Conservation (phyloP, 2,329 filamentous ascomycete genomes). For the Neoarthrinium moseri region DNA sequence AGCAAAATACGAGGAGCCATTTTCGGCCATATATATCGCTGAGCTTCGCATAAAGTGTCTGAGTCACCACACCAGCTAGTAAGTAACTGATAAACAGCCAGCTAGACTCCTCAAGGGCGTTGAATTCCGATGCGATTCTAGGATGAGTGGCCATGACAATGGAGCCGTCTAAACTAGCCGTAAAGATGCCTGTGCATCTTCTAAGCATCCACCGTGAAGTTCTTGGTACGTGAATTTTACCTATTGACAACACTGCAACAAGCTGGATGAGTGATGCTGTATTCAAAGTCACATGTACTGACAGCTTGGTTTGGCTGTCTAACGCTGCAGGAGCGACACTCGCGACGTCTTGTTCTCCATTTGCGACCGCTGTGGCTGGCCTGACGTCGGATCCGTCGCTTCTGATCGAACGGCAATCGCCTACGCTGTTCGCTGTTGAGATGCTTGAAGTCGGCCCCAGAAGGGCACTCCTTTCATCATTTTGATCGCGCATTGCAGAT, state of each 20-base stretch:
- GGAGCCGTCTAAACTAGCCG: slow-evolving; percentile 6
- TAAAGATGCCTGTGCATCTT: neutral
- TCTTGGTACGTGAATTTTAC: neutral
- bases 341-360: neutral
- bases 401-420: neutral
- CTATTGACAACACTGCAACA: slow-evolving; percentile 1
- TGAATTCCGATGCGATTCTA: slow-evolving; percentile 11
- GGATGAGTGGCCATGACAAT: slow-evolving; percentile 11
- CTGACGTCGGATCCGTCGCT: neutral
- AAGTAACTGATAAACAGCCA: slow-evolving; percentile 10
- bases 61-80: slow-evolving; percentile 6
- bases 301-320: slow-evolving; percentile 1
- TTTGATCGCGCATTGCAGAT: neutral
- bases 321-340: neutral
- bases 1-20: slow-evolving; percentile 45
- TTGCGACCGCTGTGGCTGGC: neutral
- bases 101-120: slow-evolving; percentile 2
- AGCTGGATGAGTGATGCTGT: slow-evolving; percentile 2
- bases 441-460: neutral
- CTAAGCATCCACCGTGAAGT: neutral
- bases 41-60: slow-evolving; percentile 45
- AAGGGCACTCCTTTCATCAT: slow-evolving; percentile 3
- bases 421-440: neutral
- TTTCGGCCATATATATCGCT: slow-evolving; percentile 59
- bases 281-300: neutral